Base-by-base conservation (phyloP, 495 filamentous ascomycete species). In the Xylaria flabelliformis region DNA sequence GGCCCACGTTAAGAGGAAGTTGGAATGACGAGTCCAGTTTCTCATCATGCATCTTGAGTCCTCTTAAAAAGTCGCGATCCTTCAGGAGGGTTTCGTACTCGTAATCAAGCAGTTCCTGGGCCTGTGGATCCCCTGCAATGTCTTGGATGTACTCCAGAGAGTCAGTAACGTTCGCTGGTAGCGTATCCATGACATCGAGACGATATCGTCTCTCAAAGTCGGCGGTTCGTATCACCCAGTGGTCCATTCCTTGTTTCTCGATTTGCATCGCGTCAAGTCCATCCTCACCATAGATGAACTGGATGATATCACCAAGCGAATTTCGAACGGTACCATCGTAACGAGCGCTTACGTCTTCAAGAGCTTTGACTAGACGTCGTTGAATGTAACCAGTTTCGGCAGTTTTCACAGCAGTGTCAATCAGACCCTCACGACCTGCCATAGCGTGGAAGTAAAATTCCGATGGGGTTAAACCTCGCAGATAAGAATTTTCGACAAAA, bases 381-480 rank as follows among this genome's bases (percentile, higher is more conserved):
- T 99, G 96, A 74, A 99, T 98, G 80, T 99, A 99, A 83, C 96
- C 96, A 53, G 96, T 99, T 79, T 99, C 96, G 44, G 96, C 96
- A 72, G 96, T 99, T 87, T 99, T 99, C 79, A 99, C 96, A 75
- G 96, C 96, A 26, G 96, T 99, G 88, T 99, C 96, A 75, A 99
- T 99, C 58, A 99, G 86, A 96, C 96, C 96, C 83, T 99, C 96
- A 84, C 96, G 91, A 92, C 96, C 96, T 84, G 96, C 96, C 96
- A 99, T 99, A 74, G 96, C 96, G 85, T 99, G 96, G 88, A 99
- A 99, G 86, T 97, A 99, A 82, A 98, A 99, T 76, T 99, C 96
- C 1, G 92, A 91, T 2, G 96, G 95, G 0, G 96, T 99, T 71
- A 99, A 83, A 46, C 96, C 96, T 85, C 96, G 92, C 36, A 99